phyloP scores from a whole-genome alignment of 2,329 filamentous ascomycete species.

The Paecilomyces sp. region DNA sequence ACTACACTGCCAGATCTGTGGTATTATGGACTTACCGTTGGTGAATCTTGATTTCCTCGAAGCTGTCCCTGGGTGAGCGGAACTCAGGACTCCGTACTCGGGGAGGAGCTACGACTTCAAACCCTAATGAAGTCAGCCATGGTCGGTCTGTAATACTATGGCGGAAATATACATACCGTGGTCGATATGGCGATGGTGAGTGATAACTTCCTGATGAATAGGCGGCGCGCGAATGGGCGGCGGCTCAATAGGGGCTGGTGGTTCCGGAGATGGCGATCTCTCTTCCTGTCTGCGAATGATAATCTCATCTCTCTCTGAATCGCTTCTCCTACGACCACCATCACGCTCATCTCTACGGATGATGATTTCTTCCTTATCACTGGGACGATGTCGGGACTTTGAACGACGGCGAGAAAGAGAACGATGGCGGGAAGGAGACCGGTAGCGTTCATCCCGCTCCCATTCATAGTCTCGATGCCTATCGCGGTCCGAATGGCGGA shows the following conservation, averaged over 20 bases:
- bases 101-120: conserved; percentile 15
- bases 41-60: conserved; percentile 51
- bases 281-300: conserved; percentile 32
- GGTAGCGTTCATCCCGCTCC: not conserved
- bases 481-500: not conserved
- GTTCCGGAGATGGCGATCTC: conserved; percentile 34
- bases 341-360: conserved; percentile 23
- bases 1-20: not conserved
- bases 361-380: conserved; percentile 23
- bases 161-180: conserved; percentile 52
- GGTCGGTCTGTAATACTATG: not conserved
- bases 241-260: conserved; percentile 49
- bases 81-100: conserved; percentile 21
- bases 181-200: conserved; percentile 79
- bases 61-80: conserved; percentile 24
- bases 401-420: not conserved
- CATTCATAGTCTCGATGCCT: not conserved
- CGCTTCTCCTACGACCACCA: conserved; percentile 10
- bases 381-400: not conserved
- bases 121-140: conserved; percentile 13
- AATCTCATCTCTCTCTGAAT: conserved; percentile 32
- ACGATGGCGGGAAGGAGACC: not conserved
- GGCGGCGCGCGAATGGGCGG: conserved; percentile 66
- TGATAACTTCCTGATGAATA: conserved; percentile 83
- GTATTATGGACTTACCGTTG: conserved; percentile 37